Evolutionary conservation across 2,329 filamentous ascomycete genomes (phyloP), one percentile per base, ranked within the genome.

Genomic region (Periconia macrospinosa): DNA sequence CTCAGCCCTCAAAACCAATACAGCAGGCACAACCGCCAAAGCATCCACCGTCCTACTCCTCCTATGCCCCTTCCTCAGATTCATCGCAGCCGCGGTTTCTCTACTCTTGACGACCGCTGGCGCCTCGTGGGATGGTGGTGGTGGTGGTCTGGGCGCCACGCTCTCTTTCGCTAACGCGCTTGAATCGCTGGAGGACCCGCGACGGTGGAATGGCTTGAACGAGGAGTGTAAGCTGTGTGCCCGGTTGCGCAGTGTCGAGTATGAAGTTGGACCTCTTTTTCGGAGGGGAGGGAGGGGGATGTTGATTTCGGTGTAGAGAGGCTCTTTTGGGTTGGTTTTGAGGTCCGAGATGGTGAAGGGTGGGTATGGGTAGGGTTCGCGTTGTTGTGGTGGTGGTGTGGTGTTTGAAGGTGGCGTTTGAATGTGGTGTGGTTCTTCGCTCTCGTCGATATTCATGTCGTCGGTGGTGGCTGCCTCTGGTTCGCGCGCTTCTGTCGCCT

Each of bases 301-400:
- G 50, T 67, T 65, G 42, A 72, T 72, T 52, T 72, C 69, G 0
- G 67, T 72, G 53, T 70, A 72, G 0, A 71, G 63, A 3, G 69
- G 67, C 3, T 63, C 57, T 40, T 65, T 58, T 41, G 63, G 58
- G 27, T 53, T 14, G 13, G 52, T 44, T 11, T 49, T 23, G 6
- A 54, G 54, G 10, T 41, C 49, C 17, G 15, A 13, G n/a, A 15
- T 33, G 11, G 37, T 33, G 41, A 50, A 46, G 0, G 49, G 47
- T 41, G 47, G 30, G 13, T 33, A 33, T 13, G 13, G 7, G 30
- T 33, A 33, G 30, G 7, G 30, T 33, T 33, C 13, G 30, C 13
- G 30, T 33, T 7, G 30, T 14, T 37, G 6, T 37, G 33, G 15
- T 37, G 5, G 15, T 37, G 33, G 33, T 13, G 33, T 37, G 15